Base-by-base conservation (phyloP, 2,329 filamentous ascomycete genomes). In the Lecanicillium sp. region DNA sequence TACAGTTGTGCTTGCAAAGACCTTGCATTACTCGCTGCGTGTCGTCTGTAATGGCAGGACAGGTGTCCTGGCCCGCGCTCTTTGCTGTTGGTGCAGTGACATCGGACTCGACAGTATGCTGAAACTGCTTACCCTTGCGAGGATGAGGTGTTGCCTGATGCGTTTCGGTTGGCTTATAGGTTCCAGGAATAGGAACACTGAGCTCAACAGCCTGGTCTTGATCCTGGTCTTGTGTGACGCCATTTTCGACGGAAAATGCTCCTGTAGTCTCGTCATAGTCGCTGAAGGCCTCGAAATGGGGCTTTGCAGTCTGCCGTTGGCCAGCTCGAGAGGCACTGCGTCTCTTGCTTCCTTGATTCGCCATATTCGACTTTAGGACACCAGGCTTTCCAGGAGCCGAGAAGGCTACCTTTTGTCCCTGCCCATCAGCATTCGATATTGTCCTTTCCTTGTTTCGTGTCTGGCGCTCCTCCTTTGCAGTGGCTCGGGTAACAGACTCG, bases 1-100 rank as follows among this genome's bases (percentile, higher is more conserved):
- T 58, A 46, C 69, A 72, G 42, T 68, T 68, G 50, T 78, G 75
- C 39, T 68, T 64, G 48, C 70, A 74, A 18, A 78, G 62, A 32
- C 57, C 58, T 42, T 77, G 68, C 14, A 78, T 62, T 27, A 78
- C 65, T 39, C 64, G 67, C 29, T 67, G 68, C 37, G 73, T 73
- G 40, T 71, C 65, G 29, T 55, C 58, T 9, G 73, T 75, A 11
- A 78, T 63, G 2, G 62, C 59, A n/a, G 67, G 64, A 45, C 67
- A 64, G 5, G 50, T 35, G 16, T 52, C 49, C 30, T 47, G 31
- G 52, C 45, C 44, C 17, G 36, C 35, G 19, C 29, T 44, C 15
- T 43, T 29, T 16, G 43, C 43, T 3, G 46, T 40, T 11, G 29
- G 35, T 12, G 35, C 33, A 3, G 43, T 43, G 29, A 40, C 32